Conservation (phyloP, 176 grass and related monocot species). For the Zoysia pacifica region DNA sequence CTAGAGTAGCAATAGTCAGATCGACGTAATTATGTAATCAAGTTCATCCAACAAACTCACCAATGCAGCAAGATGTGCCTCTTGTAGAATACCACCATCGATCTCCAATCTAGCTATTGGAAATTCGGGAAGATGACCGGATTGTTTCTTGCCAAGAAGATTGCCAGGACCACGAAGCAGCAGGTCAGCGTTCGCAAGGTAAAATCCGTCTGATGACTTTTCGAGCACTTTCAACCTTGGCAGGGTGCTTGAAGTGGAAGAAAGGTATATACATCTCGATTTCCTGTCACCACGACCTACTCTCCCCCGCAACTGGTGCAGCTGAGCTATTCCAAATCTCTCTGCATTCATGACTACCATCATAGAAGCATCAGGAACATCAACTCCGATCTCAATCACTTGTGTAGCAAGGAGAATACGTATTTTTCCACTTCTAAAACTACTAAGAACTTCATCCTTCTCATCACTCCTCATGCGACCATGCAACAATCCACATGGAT, state of each 20-base stretch:
- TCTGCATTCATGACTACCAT: constrained; percentile 95
- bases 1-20: constrained; percentile 6
- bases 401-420: constrained; percentile 81
- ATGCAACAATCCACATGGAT: constrained; percentile 80
- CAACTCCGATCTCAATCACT: constrained; percentile 90
- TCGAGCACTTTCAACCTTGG: constrained; percentile 77
- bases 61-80: constrained; percentile 79
- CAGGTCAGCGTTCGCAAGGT: constrained; percentile 81
- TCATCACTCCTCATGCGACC: constrained; percentile 74
- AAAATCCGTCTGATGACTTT: constrained; percentile 83
- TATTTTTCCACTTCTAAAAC: constrained; percentile 78
- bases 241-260: constrained; percentile 56
- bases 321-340: constrained; percentile 85
- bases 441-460: constrained; percentile 71
- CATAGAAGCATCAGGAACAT: constrained; percentile 95
- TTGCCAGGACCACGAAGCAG: constrained; percentile 82
- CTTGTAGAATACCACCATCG: constrained; percentile 81
- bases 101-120: constrained; percentile 93
- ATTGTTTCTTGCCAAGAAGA: constrained; percentile 92
- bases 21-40: not conserved
- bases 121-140: constrained; percentile 93
- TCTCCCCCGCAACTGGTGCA: constrained; percentile 89
- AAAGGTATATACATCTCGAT: constrained; percentile 78
- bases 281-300: constrained; percentile 78
- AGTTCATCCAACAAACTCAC: constrained; percentile 40